Percentiles rank a stretch among this genome's conserved stretches.
phyloP scores from a whole-genome alignment of 2,329 filamentous ascomycete genomes.

The Fusarium praegraminearum region DNA sequence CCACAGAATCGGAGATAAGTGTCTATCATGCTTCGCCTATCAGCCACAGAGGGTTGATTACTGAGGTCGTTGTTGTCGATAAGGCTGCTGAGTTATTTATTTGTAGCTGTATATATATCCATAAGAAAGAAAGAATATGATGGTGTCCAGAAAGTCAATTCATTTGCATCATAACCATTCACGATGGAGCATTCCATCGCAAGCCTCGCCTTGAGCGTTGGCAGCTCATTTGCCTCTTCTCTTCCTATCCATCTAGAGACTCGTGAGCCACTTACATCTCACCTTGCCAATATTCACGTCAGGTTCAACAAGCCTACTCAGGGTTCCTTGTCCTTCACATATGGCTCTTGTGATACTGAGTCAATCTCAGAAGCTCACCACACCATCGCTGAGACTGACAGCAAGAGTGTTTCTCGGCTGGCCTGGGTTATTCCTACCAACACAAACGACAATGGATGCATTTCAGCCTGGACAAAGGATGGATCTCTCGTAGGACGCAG shows the following conservation, averaged over 20 bases:
- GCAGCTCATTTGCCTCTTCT: slow-evolving; percentile 1
- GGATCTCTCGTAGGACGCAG: background rate
- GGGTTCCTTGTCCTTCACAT: slow-evolving; percentile 1
- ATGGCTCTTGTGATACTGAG: background rate
- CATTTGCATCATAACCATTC: background rate
- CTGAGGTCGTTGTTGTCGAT: background rate
- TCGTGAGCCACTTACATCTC: background rate
- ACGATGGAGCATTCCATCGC: slow-evolving; percentile 7
- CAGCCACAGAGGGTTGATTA: background rate
- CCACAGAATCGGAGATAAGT: background rate
- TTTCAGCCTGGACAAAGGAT: background rate
- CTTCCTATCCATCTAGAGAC: background rate
- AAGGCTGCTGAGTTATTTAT: background rate
- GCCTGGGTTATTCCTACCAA: slow-evolving; percentile 1
- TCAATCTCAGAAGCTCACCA: background rate
- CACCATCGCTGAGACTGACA: slow-evolving; percentile 10
- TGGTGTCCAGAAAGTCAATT: rapidly evolving
- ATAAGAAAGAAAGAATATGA: too few relatives aligned
- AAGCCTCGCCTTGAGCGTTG: background rate
- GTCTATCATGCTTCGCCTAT: background rate
- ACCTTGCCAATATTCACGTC: slow-evolving; percentile 12
- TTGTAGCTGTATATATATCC: background rate
- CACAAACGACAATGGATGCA: background rate
- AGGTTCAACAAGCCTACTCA: background rate
- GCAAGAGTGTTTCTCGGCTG: background rate